These are phyloP conservation scores for Piper betle DNA, from an alignment of 164 flowering plant species.

Conservation along the genomic window DNA sequence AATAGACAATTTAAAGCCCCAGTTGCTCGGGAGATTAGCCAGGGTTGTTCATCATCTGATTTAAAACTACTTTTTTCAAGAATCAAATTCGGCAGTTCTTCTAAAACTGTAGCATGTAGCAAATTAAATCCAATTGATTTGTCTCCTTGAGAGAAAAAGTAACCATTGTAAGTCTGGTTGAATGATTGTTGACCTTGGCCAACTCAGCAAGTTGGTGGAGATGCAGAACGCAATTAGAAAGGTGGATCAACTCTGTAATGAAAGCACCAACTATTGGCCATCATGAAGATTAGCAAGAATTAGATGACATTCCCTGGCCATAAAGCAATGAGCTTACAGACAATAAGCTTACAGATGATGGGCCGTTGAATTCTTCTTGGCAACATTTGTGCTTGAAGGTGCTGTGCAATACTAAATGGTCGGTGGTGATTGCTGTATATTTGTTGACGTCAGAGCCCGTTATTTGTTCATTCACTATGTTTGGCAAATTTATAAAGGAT, in stretches of 20 bases:
- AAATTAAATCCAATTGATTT: conserved; percentile 28
- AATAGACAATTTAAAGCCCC: conserved; percentile 38
- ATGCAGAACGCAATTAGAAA: not conserved
- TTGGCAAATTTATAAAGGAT: too few relatives aligned
- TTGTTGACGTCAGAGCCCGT: too few relatives aligned
- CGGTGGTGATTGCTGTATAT: too few relatives aligned
- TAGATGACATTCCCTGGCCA: too few relatives aligned
- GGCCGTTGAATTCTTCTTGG: too few relatives aligned
- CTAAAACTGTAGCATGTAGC: conserved; percentile 11
- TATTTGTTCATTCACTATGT: too few relatives aligned
- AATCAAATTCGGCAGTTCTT: conserved; percentile 20
- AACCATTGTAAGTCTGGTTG: not conserved
- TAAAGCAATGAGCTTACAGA: too few relatives aligned
- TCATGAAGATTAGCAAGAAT: not conserved
- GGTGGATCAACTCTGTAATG: not conserved
- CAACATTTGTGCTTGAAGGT: too few relatives aligned
- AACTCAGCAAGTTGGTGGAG: not conserved
- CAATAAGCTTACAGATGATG: too few relatives aligned
- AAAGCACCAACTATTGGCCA: not conserved
- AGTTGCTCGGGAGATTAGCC: conserved; percentile 61
- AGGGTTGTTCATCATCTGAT: conserved; percentile 68
- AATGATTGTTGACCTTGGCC: not conserved
- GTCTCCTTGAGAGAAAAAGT: conserved; percentile 33
- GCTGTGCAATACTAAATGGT: too few relatives aligned
- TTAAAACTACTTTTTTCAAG: conserved; percentile 63